A percentile compares a stretch with the other conserved stretches of the same genome.
Evolutionary conservation across 768 basidiomycete genomes (phyloP).

Genomic region (Hortiboletus campestris): DNA sequence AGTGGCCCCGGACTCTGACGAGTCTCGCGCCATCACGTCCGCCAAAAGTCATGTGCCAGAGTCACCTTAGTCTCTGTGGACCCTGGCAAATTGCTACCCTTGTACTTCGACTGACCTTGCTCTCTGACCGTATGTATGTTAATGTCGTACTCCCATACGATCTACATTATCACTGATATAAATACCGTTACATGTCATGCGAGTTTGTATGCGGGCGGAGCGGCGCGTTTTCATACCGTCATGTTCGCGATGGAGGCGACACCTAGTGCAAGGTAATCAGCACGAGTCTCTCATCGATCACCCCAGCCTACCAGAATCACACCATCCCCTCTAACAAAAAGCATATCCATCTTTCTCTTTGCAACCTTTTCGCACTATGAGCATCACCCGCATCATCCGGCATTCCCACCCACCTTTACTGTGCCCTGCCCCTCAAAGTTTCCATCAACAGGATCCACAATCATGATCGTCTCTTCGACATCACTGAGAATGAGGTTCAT

Average conservation of each 20-base stretch:
- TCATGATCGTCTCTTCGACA: conserved; percentile 95
- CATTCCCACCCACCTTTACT: conserved; percentile 55
- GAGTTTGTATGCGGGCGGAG: conserved; percentile 33
- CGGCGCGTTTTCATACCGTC: conserved; percentile 14
- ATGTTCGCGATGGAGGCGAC: conserved; percentile 76
- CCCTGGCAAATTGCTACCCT: background rate
- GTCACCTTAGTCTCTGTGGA: conserved; percentile 1
- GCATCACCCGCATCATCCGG: background rate
- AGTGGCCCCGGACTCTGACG: conserved; percentile 61
- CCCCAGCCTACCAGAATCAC: conserved; percentile 78
- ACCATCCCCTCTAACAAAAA: conserved; percentile 96
- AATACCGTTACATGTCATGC: conserved; percentile 9
- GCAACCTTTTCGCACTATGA: conserved; percentile 57
- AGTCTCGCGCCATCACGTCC: conserved; percentile 29
- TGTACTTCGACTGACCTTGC: background rate
- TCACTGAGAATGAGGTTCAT: conserved; percentile 99
- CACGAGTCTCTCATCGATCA: background rate
- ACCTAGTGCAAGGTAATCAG: conserved; percentile 48
- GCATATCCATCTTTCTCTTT: conserved; percentile 94
- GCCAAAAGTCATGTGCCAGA: background rate
- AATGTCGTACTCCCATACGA: background rate
- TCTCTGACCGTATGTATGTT: background rate
- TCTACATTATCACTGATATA: background rate
- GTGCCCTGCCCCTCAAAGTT: conserved; percentile 54
- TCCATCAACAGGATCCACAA: conserved; percentile 83